A percentile compares a stretch with the other conserved stretches of the same genome.
phyloP scores from a whole-genome alignment of 371 early-diverging fungal genomes.

The Rhizopus microsporus region DNA sequence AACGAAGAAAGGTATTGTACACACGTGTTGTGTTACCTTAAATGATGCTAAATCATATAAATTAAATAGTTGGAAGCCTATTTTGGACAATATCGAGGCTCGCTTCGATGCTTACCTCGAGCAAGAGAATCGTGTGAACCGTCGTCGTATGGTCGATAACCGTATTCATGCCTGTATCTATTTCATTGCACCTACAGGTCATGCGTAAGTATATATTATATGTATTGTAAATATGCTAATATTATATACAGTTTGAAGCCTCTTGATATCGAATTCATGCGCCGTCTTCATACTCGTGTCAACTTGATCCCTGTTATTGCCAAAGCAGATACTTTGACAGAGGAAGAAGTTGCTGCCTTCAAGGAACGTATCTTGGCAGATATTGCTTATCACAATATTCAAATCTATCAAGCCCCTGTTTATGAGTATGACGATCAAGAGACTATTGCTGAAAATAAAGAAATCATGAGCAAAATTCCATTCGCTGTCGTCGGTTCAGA shows the following conservation, averaged over 20 bases:
- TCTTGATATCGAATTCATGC: constrained; percentile 96
- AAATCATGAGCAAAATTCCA: constrained; percentile 94
- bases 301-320: constrained; percentile 99
- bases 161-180: constrained; percentile 98
- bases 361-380: constrained; percentile 93
- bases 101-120: constrained; percentile 95
- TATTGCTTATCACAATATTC: constrained; percentile 91
- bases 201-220: constrained; percentile 56
- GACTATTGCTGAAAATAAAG: constrained; percentile 90
- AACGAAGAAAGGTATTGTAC: constrained; percentile 81
- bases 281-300: constrained; percentile 88
- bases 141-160: constrained; percentile 86
- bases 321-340: constrained; percentile 97
- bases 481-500: constrained; percentile 97
- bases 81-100: constrained; percentile 93
- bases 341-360: constrained; percentile 90
- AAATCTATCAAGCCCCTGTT: constrained; percentile 89
- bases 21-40: constrained; percentile 6
- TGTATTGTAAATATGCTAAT: neutral
- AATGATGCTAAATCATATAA: neutral
- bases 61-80: constrained; percentile 84
- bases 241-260: constrained; percentile 70
- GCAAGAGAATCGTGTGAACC: constrained; percentile 89
- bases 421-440: constrained; percentile 94
- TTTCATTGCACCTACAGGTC: constrained; percentile 96